Percentiles rank a stretch among this genome's conserved stretches.
phyloP scores from a whole-genome alignment of 768 basidiomycete genomes.

The Leucocoprinus birnbaumii region DNA sequence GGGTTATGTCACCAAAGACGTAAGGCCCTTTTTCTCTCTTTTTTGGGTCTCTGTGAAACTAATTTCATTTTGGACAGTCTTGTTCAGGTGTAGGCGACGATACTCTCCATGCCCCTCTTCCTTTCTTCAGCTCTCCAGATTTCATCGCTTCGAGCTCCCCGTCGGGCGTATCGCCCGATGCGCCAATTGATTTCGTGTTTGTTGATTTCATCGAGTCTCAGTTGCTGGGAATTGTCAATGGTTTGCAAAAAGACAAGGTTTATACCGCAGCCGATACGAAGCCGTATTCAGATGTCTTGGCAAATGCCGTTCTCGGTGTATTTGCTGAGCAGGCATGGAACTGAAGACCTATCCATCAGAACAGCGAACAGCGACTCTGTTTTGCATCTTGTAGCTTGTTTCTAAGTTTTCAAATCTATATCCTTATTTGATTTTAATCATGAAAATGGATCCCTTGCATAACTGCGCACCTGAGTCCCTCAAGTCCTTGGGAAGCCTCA shows the following conservation, averaged over 20 bases:
- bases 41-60: neutral
- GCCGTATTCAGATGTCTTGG: slow-evolving; percentile 49
- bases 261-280: slow-evolving; percentile 52
- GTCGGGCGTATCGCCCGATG: slow-evolving; percentile 36
- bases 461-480: too few species aligned
- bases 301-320: slow-evolving; percentile 50
- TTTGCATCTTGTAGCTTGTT: too few species aligned
- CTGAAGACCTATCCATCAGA: slow-evolving; percentile 14
- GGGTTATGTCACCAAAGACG: slow-evolving; percentile 76
- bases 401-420: too few species aligned
- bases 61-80: slow-evolving; percentile 31
- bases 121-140: slow-evolving; percentile 50
- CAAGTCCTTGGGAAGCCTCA: too few species aligned
- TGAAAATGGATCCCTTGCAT: too few species aligned
- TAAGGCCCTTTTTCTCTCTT: slow-evolving; percentile 25
- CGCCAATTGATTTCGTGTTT: slow-evolving; percentile 73
- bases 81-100: slow-evolving; percentile 82
- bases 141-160: slow-evolving; percentile 61
- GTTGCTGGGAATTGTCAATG: slow-evolving; percentile 54
- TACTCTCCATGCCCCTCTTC: slow-evolving; percentile 56
- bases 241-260: slow-evolving; percentile 42
- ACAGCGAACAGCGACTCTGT: too few species aligned
- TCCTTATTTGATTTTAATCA: neutral
- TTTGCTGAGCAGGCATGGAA: slow-evolving; percentile 53
- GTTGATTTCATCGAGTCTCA: slow-evolving; percentile 61